Evolutionary conservation across 371 early-diverging fungal species (phyloP).

Genomic region (Mortierella sp.): DNA sequence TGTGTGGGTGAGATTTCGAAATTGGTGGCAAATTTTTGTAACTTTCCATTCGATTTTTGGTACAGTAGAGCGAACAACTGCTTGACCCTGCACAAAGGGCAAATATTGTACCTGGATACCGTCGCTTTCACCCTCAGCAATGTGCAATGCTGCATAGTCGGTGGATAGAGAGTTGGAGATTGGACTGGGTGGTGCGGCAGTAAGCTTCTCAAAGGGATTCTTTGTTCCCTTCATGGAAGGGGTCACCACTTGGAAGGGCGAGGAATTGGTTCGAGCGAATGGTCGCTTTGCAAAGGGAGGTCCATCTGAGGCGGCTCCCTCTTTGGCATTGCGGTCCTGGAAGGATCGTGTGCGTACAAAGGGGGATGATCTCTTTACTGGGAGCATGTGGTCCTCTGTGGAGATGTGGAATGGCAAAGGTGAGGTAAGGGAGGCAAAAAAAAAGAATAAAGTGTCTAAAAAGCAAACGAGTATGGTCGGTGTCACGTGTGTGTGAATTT

Average conservation of each 20-base stretch:
- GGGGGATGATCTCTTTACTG: slow-evolving; percentile 49
- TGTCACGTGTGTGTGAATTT: not conserved
- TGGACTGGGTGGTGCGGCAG: slow-evolving; percentile 1
- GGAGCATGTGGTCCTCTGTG: slow-evolving; percentile 27
- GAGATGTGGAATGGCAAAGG: not conserved
- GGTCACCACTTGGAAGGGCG: slow-evolving; percentile 51
- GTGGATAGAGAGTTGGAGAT: not conserved
- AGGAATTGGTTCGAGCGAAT: slow-evolving; percentile 38
- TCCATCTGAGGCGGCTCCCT: not conserved
- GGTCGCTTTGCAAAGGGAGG: slow-evolving; percentile 39
- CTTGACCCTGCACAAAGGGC: too few relatives aligned
- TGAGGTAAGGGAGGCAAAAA: not conserved
- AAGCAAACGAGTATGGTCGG: not conserved
- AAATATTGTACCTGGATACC: not conserved
- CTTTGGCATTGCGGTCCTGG: slow-evolving; percentile 18
- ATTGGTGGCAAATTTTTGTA: slow-evolving; percentile 24
- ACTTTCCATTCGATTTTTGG: not conserved
- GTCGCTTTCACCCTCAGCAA: slow-evolving; percentile 7
- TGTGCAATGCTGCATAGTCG: slow-evolving; percentile 11
- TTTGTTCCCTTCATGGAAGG: slow-evolving; percentile 25
- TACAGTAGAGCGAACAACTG: not conserved
- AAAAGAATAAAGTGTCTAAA: not conserved
- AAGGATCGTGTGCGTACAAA: slow-evolving; percentile 45
- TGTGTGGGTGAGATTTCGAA: not conserved
- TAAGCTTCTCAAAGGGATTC: slow-evolving; percentile 51